Evolutionary conservation across 75 land plant species (phyloP), one percentile per base, ranked within the genome.

Genomic region (Pseudotsuga menziesii): DNA sequence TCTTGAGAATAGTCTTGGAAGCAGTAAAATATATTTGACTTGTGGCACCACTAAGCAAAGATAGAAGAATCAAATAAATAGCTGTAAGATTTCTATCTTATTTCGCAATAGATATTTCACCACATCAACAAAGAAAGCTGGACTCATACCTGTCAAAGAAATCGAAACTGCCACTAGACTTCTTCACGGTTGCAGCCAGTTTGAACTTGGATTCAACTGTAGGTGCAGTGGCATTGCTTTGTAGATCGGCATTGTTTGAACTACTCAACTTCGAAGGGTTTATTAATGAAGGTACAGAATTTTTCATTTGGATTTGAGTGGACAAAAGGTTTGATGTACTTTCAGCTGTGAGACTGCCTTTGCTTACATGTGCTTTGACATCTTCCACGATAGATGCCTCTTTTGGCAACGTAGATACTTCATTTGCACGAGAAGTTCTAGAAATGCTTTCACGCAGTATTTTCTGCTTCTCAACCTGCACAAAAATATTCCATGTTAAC

Each of bases 381-480:
- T 60, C 22, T 20, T 60, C 75, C 48, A 56, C 26, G 57, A 52
- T 55, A 14, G 75, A 55, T 17, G 22, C 17, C 17, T 23, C 57
- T 73, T 73, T 41, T 19, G n/a, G 75, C 75, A 73, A 13, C 35
- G 23, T 23, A 54, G 75, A 55, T 54, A 73, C 56, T 73, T 61
- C 72, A 26, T 44, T 60, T 71, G 48, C 60, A 57, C 75, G 75
- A 44, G 3, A 26, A 60, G 69, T 19, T 80, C 56, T 85, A 26
- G 72, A 75, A 26, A 15, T 74, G 81, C 81, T 83, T 56, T 82
- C 82, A 62, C 70, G 90, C 73, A 90, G 66, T 69, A 90, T 90
- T 77, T 70, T 90, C 75, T 85, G 82, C 76, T 84, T 90, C 60
- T 90, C 92, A 73, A 90, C 83, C 92, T 90, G 73, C 39, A 80